A percentile compares a stretch with the other conserved stretches of the same genome.
Evolutionary conservation across 495 filamentous ascomycete species (phyloP).

Genomic region (Penicillium antarcticum): DNA sequence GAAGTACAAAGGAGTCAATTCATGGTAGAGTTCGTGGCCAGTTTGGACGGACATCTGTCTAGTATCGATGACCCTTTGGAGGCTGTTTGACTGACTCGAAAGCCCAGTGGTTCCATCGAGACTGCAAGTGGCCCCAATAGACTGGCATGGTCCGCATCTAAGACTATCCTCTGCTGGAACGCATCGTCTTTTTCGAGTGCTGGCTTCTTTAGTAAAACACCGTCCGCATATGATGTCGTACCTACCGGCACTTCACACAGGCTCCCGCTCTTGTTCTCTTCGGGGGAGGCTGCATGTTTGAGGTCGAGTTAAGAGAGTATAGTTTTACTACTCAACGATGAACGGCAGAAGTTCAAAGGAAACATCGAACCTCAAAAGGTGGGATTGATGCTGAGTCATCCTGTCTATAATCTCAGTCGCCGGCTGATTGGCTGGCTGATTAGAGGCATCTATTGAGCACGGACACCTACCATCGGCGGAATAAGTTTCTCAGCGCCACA

Average conservation of each 20-base stretch:
- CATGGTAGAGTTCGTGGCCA: constrained; percentile 1
- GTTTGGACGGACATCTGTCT: background rate
- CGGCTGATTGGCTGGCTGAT: too few relatives aligned
- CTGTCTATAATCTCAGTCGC: too few relatives aligned
- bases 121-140: constrained; percentile 9
- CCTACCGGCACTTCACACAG: constrained; percentile 22
- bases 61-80: background rate
- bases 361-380: too few relatives aligned
- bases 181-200: constrained; percentile 21
- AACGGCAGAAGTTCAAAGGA: too few relatives aligned
- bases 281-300: background rate
- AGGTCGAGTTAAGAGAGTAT: too few relatives aligned
- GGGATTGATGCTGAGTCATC: too few relatives aligned
- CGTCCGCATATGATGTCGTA: background rate
- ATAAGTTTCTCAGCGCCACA: too few relatives aligned
- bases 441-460: too few relatives aligned
- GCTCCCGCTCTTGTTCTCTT: constrained; percentile 20
- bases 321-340: too few relatives aligned
- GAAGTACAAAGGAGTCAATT: constrained; percentile 24
- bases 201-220: background rate
- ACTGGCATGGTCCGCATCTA: constrained; percentile 14
- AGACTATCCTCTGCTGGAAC: constrained; percentile 8
- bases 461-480: too few relatives aligned
- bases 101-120: background rate
- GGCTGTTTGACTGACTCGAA: background rate